These are phyloP conservation scores for Aspergillus carbonarius DNA, from an alignment of 2,329 filamentous ascomycete genomes.

Conservation along the genomic window DNA sequence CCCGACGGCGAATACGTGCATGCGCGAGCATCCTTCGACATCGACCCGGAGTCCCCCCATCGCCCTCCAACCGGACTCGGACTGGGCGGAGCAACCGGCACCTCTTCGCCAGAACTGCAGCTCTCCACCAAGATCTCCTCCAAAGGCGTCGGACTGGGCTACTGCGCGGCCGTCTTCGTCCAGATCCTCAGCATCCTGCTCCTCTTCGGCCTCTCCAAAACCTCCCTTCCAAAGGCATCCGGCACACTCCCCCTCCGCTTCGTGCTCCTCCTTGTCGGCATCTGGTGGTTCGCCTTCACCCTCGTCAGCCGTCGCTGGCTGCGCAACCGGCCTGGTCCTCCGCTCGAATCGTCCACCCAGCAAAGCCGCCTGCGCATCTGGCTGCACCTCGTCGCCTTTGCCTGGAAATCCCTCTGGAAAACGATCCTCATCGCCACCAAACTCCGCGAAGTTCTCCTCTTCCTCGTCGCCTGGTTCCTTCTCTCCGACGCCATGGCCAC, in stretches of 20 bases:
- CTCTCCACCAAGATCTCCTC: constrained; percentile 86
- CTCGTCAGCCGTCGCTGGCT: constrained; percentile 80
- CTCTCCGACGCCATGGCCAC: constrained; percentile 88
- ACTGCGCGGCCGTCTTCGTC: constrained; percentile 76
- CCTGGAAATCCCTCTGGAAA: constrained; percentile 77
- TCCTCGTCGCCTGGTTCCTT: constrained; percentile 85
- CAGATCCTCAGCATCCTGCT: constrained; percentile 77
- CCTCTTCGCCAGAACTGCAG: constrained; percentile 64
- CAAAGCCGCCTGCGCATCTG: constrained; percentile 48
- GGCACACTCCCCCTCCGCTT: constrained; percentile 76
- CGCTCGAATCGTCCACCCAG: constrained; percentile 38
- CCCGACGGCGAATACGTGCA: constrained; percentile 14
- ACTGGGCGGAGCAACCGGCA: background rate
- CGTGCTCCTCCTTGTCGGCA: constrained; percentile 76
- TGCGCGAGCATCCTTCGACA: constrained; percentile 16
- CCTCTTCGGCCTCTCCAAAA: constrained; percentile 54
- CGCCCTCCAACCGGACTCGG: background rate
- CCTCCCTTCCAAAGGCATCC: constrained; percentile 55
- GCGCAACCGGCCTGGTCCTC: constrained; percentile 78
- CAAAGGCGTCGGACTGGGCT: constrained; percentile 84
- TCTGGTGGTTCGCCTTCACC: constrained; percentile 87
- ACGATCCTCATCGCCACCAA: constrained; percentile 71
- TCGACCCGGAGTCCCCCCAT: constrained; percentile 9
- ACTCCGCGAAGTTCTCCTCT: constrained; percentile 74
- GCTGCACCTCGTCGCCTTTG: constrained; percentile 69